phyloP scores from a whole-genome alignment of 208 protist species.

The Acanthamoeba divionensis region DNA sequence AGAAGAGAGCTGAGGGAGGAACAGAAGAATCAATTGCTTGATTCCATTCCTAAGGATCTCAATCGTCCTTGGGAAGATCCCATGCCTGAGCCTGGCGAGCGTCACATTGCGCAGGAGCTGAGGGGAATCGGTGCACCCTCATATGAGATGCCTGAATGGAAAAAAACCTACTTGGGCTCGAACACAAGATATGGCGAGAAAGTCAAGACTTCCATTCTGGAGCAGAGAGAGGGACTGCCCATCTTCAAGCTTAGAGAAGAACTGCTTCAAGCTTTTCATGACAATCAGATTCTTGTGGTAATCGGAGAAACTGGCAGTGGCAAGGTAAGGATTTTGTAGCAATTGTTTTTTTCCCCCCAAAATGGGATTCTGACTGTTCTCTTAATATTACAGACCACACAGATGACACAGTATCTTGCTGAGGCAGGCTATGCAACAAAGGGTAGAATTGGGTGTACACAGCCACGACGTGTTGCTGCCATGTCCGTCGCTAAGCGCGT shows the following conservation, averaged over 20 bases:
- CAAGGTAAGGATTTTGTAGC: no score
- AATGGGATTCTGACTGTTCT: no score
- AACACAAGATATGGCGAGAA: constrained; percentile 66
- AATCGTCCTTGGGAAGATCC: constrained; percentile 82
- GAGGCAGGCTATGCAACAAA: constrained; percentile 71
- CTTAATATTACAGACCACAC: constrained; percentile 61
- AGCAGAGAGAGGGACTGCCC: constrained; percentile 86
- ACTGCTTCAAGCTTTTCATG: constrained; percentile 83
- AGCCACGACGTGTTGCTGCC: constrained; percentile 97
- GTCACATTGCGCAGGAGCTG: constrained; percentile 80
- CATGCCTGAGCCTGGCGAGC: constrained; percentile 74
- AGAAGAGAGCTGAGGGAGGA: constrained; percentile 78
- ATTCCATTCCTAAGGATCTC: constrained; percentile 80
- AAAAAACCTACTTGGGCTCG: constrained; percentile 48
- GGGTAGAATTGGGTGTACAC: constrained; percentile 88
- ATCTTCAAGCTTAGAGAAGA: constrained; percentile 92
- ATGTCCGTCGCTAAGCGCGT: constrained; percentile 97
- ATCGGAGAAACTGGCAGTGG: constrained; percentile 97
- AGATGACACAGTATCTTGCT: constrained; percentile 85
- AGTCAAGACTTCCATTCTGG: constrained; percentile 75
- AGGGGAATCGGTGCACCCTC: constrained; percentile 75
- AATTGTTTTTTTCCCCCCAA: no score
- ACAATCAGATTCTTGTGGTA: constrained; percentile 88
- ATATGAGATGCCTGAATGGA: constrained; percentile 77
- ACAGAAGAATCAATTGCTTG: constrained; percentile 68